Evolutionary conservation across 805 yeast species (phyloP).

Genomic region (Pichia heedii): DNA sequence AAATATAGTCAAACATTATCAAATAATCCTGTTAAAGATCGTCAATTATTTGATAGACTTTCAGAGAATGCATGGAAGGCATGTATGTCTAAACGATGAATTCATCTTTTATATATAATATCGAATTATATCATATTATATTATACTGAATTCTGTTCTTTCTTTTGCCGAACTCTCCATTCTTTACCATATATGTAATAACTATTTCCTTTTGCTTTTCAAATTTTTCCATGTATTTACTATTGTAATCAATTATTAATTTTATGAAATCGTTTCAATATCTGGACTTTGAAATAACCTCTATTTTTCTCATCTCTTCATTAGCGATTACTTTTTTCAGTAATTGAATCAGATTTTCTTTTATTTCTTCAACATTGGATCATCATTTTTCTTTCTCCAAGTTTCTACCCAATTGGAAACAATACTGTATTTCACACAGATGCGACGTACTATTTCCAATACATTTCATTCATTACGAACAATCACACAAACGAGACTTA

Average conservation of each 20-base stretch:
- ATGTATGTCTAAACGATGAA: slow-evolving; percentile 4
- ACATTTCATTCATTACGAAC: not conserved
- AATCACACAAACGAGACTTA: not conserved
- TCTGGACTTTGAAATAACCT: too few species aligned
- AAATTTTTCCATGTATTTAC: not conserved
- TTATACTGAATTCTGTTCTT: not conserved
- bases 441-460: not conserved
- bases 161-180: not conserved
- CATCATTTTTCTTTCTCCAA: too few species aligned
- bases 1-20: slow-evolving; percentile 12
- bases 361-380: too few species aligned
- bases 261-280: too few species aligned
- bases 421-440: not conserved
- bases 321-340: too few species aligned
- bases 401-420: not conserved
- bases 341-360: too few species aligned
- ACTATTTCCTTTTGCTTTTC: not conserved
- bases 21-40: slow-evolving; percentile 10
- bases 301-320: too few species aligned
- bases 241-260: too few species aligned
- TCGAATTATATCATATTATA: too few species aligned
- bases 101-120: not conserved
- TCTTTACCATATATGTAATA: not conserved
- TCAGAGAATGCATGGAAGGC: slow-evolving; percentile 18
- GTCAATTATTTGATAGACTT: slow-evolving; percentile 14